Evolutionary conservation across 495 filamentous ascomycete genomes (phyloP).

Genomic region (Saxophila tyrrhenica): DNA sequence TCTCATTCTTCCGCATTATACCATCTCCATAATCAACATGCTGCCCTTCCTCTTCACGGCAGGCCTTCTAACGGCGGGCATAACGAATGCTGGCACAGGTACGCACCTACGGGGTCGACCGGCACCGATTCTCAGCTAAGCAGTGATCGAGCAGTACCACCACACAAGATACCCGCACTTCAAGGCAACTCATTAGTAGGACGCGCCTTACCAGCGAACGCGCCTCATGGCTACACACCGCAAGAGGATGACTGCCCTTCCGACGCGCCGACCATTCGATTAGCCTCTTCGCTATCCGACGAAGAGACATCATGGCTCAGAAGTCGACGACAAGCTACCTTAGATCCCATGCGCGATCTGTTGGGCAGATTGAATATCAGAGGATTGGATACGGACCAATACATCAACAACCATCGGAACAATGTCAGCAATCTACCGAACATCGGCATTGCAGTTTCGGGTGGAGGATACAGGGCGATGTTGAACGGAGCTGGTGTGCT

Average conservation of each 20-base stretch:
- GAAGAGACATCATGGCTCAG: conserved; percentile 62
- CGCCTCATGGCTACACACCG: conserved; percentile 31
- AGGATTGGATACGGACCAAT: conserved; percentile 62
- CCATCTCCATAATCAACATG: neutral
- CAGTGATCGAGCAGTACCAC: neutral
- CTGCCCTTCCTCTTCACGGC: neutral
- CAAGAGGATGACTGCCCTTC: conserved; percentile 27
- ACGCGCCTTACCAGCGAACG: conserved; percentile 22
- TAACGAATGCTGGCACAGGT: too few species aligned
- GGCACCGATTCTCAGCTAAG: too few species aligned
- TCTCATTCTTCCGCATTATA: neutral
- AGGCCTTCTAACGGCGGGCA: neutral
- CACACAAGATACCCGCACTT: neutral
- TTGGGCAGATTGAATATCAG: conserved; percentile 60
- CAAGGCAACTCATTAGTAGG: neutral
- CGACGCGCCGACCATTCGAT: conserved; percentile 40
- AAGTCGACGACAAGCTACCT: conserved; percentile 43
- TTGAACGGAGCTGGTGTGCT: conserved; percentile 82
- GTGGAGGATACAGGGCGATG: conserved; percentile 74
- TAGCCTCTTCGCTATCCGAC: conserved; percentile 46
- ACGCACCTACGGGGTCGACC: too few species aligned
- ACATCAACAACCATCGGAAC: conserved; percentile 47
- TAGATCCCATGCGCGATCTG: conserved; percentile 60
- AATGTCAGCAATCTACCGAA: conserved; percentile 51
- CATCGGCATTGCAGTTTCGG: conserved; percentile 52